Base-by-base conservation (phyloP, 768 basidiomycete genomes). In the Macrolepiota fuliginosa region DNA sequence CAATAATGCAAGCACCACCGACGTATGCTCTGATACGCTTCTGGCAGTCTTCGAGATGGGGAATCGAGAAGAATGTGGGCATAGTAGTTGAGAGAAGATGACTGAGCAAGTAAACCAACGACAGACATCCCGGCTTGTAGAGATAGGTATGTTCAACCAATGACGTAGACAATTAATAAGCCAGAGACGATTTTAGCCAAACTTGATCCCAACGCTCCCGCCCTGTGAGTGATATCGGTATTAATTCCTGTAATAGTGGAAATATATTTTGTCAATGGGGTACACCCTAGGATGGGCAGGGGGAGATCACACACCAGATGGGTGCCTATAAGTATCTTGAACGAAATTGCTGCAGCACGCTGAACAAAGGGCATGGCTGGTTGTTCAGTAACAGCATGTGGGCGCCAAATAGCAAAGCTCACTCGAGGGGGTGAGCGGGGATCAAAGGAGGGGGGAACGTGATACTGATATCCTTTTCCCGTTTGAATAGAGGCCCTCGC, bases 11-110 rank as follows among this genome's bases (percentile, higher is more conserved):
- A 53, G 77, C 69, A 1, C 83, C 83, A 4, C 70, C 75, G 51
- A 83, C 83, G 39, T 86, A 70, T 9, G 81, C 85, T 61, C 86
- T 77, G 17, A 88, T 74, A 12, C 85, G 81, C 67, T 79, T 86
- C 15, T 67, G 68, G 5, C 75, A 74, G 47, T 77, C 68, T 68
- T 88, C 85, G 35, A 84, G 71, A 66, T 80, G 74, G 3, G 81
- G 79, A 5, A 76, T 42, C 7, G 64, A 54, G 65, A 67, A n/a
- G 13, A 52, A 42, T 13, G 40, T 32, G 29, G 29, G 7, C 29
- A 32, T 32, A 7, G 7, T 32, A 32, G 29, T 7, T 32, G 29
- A 32, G 29, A 32, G 29, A 32, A 32, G n/a, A n/a, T n/a, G n/a
- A n/a, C n/a, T n/a, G n/a, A n/a, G n/a, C n/a, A n/a, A n/a, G n/a